phyloP scores from a whole-genome alignment of 2,329 filamentous ascomycete species.

The Cadophora gregata region DNA sequence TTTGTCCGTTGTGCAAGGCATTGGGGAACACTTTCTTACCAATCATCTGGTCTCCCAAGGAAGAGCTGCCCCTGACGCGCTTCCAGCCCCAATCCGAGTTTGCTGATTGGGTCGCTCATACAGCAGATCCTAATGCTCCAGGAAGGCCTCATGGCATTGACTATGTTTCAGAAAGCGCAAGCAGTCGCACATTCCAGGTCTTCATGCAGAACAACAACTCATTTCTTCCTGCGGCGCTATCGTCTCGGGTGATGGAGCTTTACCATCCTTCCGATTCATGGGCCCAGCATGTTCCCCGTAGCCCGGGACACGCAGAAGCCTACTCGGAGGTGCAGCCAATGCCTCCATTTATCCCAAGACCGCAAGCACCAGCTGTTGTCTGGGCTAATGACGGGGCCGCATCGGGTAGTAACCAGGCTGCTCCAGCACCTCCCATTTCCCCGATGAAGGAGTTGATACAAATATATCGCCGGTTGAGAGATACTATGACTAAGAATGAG shows the following conservation, averaged over 20 bases:
- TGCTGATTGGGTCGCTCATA: conserved; percentile 48
- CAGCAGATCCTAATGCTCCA: conserved; percentile 20
- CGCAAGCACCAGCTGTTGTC: conserved; percentile 34
- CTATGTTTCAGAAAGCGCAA: conserved; percentile 16
- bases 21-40: conserved; percentile 94
- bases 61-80: conserved; percentile 80
- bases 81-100: conserved; percentile 67
- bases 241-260: conserved; percentile 40
- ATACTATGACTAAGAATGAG: conserved; percentile 62
- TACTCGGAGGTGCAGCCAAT: conserved; percentile 7
- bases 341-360: conserved; percentile 24
- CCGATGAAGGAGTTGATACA: conserved; percentile 60
- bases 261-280: conserved; percentile 24
- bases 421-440: conserved; percentile 44
- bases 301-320: not conserved
- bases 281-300: not conserved
- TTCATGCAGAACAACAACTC: conserved; percentile 40
- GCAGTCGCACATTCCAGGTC: conserved; percentile 31
- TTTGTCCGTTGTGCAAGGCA: conserved; percentile 96
- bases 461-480: conserved; percentile 65
- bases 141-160: conserved; percentile 25
- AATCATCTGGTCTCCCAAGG: conserved; percentile 92
- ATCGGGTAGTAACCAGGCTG: conserved; percentile 46
- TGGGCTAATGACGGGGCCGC: conserved; percentile 45
- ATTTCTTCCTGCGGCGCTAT: conserved; percentile 34